phyloP scores from a whole-genome alignment of 768 basidiomycete genomes.

The Rhodocollybia butyracea region DNA sequence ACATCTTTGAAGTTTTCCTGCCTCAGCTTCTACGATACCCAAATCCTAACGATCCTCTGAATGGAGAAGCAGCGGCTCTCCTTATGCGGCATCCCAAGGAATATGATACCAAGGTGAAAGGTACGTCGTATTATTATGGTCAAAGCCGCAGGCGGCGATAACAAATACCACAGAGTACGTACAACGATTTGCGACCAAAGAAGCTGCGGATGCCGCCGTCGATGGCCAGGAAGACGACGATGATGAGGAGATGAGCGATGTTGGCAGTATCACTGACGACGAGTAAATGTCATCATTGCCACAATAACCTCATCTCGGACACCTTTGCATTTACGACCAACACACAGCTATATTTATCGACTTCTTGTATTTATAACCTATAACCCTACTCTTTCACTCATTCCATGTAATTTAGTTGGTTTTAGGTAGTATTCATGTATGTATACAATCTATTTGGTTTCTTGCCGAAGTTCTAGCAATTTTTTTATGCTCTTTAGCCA shows the following conservation, averaged over 20 bases:
- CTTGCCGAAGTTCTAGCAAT: too few species aligned
- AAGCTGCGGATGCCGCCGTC: slow-evolving; percentile 75
- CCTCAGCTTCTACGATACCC: slow-evolving; percentile 97
- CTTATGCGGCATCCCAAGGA: slow-evolving; percentile 97
- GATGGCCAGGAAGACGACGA: slow-evolving; percentile 63
- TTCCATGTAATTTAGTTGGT: slow-evolving; percentile 6
- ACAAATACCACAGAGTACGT: slow-evolving; percentile 73
- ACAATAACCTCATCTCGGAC: neutral
- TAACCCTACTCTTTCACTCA: too few species aligned
- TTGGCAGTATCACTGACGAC: slow-evolving; percentile 78
- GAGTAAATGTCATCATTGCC: slow-evolving; percentile 39
- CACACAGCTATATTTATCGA: neutral
- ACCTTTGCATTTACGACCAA: neutral
- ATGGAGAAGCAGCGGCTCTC: slow-evolving; percentile 96
- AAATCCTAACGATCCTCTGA: slow-evolving; percentile 96
- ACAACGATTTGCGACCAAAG: slow-evolving; percentile 90
- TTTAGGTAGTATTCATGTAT: neutral
- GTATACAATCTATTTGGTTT: too few species aligned
- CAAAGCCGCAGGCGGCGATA: neutral
- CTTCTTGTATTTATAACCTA: too few species aligned
- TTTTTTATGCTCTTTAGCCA: neutral
- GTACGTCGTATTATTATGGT: slow-evolving; percentile 33
- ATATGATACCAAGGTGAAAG: slow-evolving; percentile 93
- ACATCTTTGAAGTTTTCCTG: slow-evolving; percentile 97
- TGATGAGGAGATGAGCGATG: slow-evolving; percentile 86